Evolutionary conservation across 169 alveolate species (phyloP), one percentile per base, ranked within the genome.

Genomic region (Plasmodium inui): DNA sequence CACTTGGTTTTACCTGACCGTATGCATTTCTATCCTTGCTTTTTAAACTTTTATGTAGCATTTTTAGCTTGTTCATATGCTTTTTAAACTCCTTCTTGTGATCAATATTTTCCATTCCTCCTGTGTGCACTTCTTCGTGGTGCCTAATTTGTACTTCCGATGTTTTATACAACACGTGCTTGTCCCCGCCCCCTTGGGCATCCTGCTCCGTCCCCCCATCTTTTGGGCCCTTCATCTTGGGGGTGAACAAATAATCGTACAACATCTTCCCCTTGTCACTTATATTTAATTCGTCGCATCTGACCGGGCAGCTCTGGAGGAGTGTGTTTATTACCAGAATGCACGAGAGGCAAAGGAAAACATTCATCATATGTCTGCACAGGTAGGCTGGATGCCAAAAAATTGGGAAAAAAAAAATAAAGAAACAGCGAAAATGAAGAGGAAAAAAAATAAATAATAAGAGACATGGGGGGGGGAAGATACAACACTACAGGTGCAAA

Each of bases 281-380:
- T 80, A 89, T 14, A 26, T 70, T 80, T 44, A 81, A 17, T 19
- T 67, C 72, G 57, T 89, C 80, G 55, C 84, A 89, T 46, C 34
- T 22, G 46, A 19, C 32, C 17, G 71, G 26, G 19, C 37, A 53
- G 34, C 67, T 32, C 61, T 41, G 61, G 22, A 50, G 70, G 80
- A 86, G 44, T 50, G 28, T 76, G 19, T 37, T 53, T 70, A 83
- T 82, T 57, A 82, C 22, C 32, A 83, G 34, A 34, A 86, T 22
- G 72, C 41, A 86, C 30, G 80, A 86, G 44, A 86, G 44, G 22
- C 19, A 55, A 76, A 86, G 44, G 32, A 19, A 34, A 12, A 26
- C 55, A 86, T 74, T 74, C 93, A 86, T 86, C 39, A 76, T 86
- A 46, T 57, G 37, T 19, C 71, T 9, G 37, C 32, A 30, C 26